Base-by-base conservation (phyloP, 2,329 filamentous ascomycete genomes). In the Xylariaceae sp. region DNA sequence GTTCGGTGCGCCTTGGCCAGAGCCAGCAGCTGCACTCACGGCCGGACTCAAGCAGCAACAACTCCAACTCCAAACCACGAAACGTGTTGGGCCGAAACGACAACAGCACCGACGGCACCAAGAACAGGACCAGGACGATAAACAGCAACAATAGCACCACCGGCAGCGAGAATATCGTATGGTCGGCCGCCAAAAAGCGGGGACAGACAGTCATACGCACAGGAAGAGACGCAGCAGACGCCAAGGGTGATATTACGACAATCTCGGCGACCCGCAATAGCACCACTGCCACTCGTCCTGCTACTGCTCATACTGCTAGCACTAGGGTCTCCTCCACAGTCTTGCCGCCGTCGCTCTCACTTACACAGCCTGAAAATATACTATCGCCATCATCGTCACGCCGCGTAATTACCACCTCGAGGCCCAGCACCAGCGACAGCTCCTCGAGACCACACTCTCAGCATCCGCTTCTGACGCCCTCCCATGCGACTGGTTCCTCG, bases 231-330 rank as follows among this genome's bases (percentile, higher is more conserved):
- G 23, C 23, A 30, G 23, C 53, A 8, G 30, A 53, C 49, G 57
- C 55, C 59, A 63, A 58, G 57, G 48, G 9, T n/a, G 57, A 57
- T 62, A 59, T 56, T 59, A 49, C 56, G 6, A 59, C 62, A 63
- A 59, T 62, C 54, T 63, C 57, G 48, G 61, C 62, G 56, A 53
- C 56, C 59, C 59, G 62, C 15, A 23, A 17, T 18, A 49, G n/a
- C 48, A 48, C 23, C 23, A 30, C 23, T 30, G 23, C 23, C 23
- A 30, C 23, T 30, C 23, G 23, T 30, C 23, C 23, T 30, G 23
- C 23, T 30, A 30, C 23, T 5, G 23, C 23, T 30, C 23, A 30
- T 30, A 30, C 23, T 30, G 23, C 4, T 30, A 30, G 23, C 23
- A 30, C 23, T 30, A 30, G 23, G 23, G 23, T 42, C 23, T 18